Evolutionary conservation across 2,329 filamentous ascomycete species (phyloP).

Genomic region (Fusarium sp.): DNA sequence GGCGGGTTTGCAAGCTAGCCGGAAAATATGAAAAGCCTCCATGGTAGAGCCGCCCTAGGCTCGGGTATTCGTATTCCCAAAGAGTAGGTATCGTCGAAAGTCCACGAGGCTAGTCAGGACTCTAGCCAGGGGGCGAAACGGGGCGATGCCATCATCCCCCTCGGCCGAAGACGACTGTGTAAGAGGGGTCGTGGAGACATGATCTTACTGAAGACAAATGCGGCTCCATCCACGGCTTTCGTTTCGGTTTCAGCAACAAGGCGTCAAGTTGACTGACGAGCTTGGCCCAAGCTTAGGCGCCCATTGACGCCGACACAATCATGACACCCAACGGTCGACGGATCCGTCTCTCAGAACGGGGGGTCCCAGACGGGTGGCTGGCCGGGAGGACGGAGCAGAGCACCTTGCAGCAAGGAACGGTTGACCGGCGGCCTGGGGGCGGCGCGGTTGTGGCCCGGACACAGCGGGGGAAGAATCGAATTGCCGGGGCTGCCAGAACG

Average conservation of each 20-base stretch:
- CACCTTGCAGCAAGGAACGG: constrained; percentile 30
- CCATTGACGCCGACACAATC: constrained; percentile 26
- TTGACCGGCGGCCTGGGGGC: constrained; percentile 26
- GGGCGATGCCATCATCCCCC: constrained; percentile 29
- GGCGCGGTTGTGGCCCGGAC: constrained; percentile 21
- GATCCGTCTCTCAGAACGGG: constrained; percentile 27
- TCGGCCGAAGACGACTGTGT: constrained; percentile 23
- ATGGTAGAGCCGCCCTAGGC: constrained; percentile 1
- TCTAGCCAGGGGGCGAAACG: constrained; percentile 30
- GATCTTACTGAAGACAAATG: constrained; percentile 15
- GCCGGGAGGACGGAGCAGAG: constrained; percentile 22
- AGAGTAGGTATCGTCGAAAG: constrained; percentile 6
- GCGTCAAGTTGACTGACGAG: constrained; percentile 15
- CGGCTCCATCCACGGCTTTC: constrained; percentile 9
- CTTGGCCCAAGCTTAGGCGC: constrained; percentile 18
- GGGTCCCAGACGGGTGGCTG: constrained; percentile 23
- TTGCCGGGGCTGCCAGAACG: constrained; percentile 34
- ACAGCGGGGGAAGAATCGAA: constrained; percentile 18
- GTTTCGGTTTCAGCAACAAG: constrained; percentile 35
- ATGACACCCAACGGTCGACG: constrained; percentile 27
- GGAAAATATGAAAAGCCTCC: constrained; percentile 1
- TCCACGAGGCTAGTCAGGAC: constrained; percentile 8
- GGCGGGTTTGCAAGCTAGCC: constrained; percentile 21
- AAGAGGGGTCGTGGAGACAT: constrained; percentile 21
- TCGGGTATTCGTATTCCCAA: constrained; percentile 20